Evolutionary conservation across 2,329 filamentous ascomycete species (phyloP), one percentile per base, ranked within the genome.

Genomic region (Arthrobotrys entomopaga): DNA sequence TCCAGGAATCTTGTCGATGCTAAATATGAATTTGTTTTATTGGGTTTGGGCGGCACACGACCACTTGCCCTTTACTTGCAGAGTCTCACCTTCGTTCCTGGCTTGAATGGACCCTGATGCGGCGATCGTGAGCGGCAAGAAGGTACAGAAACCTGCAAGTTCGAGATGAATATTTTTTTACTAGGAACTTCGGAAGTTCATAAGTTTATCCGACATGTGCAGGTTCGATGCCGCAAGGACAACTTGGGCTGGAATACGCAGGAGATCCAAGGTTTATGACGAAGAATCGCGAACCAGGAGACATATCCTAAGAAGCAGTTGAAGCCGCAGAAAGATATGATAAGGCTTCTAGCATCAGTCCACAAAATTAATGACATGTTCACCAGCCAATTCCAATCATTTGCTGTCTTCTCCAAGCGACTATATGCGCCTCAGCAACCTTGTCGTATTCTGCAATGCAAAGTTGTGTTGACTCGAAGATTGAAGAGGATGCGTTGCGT

Each of bases 121-220:
- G 69, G 69, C 56, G 61, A 73, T 66, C 69, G 56, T 29, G 59
- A 52, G 69, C 42, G 60, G 56, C 54, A 29, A 61, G 65, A 59
- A 56, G 65, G 48, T 61, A 53, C 60, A 20, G 46, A 52, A 53
- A 22, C 49, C 46, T 40, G 57, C 49, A 56, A n/a, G 65, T 29
- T 38, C 13, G 11, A 19, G 20, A 22, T 59, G 40, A 60, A 20
- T 16, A 19, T 15, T 46, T 46, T 46, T 46, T 46, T 1, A n/a
- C 42, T 13, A 7, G n/a, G 34, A 60, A 24, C 49, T 67, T 46
- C 64, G 38, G 46, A 46, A 15, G 6, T 46, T 15, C 6, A 46
- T 46, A 19, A 46, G 48, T 59, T 50, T 52, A 69, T 56, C 49
- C 56, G 65, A 49, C 65, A 69, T 69, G 65, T 61, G 65, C 57